Evolutionary conservation across 306 rosid species (phyloP).

Genomic region (Cucurbita argyrosperma): DNA sequence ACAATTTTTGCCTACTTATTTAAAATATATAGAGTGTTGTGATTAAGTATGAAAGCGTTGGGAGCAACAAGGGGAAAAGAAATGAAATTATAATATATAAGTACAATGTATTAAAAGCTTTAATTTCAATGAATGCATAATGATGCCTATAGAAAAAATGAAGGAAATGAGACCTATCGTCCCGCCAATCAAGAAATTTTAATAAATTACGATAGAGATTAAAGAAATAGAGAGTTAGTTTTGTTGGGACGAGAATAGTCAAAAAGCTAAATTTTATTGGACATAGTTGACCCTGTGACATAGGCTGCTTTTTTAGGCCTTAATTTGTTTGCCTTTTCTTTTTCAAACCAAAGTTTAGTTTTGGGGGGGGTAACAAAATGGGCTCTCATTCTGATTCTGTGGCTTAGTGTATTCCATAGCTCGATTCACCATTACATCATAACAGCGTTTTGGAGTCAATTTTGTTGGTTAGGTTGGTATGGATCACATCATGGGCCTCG

Average conservation of each 20-base stretch:
- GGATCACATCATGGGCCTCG: constrained; percentile 23
- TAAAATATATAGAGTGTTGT: too few relatives aligned
- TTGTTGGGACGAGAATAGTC: background rate
- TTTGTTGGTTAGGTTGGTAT: background rate
- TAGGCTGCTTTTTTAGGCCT: background rate
- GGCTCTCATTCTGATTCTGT: too few relatives aligned
- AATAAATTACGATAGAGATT: background rate
- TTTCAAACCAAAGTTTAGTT: background rate
- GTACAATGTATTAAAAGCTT: background rate
- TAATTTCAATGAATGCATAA: constrained; percentile 3
- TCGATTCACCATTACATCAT: background rate
- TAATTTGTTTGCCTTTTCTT: background rate
- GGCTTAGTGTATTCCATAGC: background rate
- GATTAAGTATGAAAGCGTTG: background rate
- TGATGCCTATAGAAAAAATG: background rate
- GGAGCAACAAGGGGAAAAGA: background rate
- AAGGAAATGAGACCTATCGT: background rate
- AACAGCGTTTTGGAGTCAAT: background rate
- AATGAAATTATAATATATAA: background rate
- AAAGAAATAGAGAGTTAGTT: background rate
- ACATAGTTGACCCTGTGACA: background rate
- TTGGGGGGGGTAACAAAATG: background rate
- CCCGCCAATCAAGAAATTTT: constrained; percentile 1
- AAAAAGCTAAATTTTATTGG: constrained; percentile 3
- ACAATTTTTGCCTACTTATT: too few relatives aligned